Evolutionary conservation across 768 basidiomycete species (phyloP).

Genomic region (Leccinum truebloodii): DNA sequence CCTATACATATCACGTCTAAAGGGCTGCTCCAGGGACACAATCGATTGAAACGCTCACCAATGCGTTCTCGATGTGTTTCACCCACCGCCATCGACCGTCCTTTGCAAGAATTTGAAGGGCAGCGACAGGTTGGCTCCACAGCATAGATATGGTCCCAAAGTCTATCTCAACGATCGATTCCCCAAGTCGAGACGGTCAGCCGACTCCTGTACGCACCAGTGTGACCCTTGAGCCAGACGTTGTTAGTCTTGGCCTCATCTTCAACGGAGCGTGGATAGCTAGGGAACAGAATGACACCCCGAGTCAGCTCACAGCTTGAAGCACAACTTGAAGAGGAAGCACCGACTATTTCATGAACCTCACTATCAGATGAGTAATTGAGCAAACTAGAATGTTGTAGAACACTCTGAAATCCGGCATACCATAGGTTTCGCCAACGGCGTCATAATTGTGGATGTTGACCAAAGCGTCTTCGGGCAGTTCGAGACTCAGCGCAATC

Average conservation of each 20-base stretch:
- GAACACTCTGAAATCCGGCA: background rate
- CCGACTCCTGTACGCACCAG: background rate
- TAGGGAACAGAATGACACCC: background rate
- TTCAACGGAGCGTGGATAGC: background rate
- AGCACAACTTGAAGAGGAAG: background rate
- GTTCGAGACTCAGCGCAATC: background rate
- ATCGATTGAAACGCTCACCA: background rate
- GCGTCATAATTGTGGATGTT: background rate
- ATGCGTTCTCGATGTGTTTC: background rate
- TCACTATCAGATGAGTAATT: background rate
- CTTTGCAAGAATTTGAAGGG: background rate
- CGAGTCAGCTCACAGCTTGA: background rate
- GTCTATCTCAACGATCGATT: background rate
- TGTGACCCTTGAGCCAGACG: background rate
- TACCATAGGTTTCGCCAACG: background rate
- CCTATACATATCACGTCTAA: background rate
- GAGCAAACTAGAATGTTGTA: background rate
- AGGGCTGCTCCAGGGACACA: background rate
- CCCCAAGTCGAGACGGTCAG: background rate
- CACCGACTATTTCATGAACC: background rate
- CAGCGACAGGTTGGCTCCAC: background rate
- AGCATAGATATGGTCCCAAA: background rate
- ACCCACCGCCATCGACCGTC: background rate
- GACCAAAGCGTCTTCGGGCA: background rate
- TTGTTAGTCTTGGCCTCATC: background rate